Evolutionary conservation across 768 basidiomycete genomes (phyloP), one percentile per base, ranked within the genome.

Genomic region (Ramaria rubella): DNA sequence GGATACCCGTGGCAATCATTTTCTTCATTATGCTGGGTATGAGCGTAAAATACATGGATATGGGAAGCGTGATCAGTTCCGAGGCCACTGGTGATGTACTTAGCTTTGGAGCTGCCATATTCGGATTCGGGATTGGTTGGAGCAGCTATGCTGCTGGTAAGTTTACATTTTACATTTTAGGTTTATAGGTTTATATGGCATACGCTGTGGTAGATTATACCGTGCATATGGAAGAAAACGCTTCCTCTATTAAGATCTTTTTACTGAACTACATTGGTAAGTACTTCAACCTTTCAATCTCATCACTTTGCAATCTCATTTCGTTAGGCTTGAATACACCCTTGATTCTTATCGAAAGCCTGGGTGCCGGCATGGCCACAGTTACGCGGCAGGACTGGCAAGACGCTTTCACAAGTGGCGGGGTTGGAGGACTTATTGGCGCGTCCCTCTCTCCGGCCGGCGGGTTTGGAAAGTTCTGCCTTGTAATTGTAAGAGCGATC

Each of bases 371-470:
- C 50, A 74, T 76, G 70, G 69, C 69, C 31, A 72, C 71, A 30
- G 68, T 69, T 58, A 59, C 53, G 27, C 58, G 57, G 59, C 67
- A 71, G 19, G 62, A 67, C 3, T 80, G 75, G 70, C 60, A 52
- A 5, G 71, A 63, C 3, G 70, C 67, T 0, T 76, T 73, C 63
- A 63, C 49, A 0, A 58, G 62, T 9, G 67, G 72, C 34, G 72
- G 72, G 60, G 72, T 78, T 38, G 79, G 79, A 33, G 78, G 77
- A 9, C 70, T 81, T 3, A 64, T 81, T 58, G 70, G 70, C 14
- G 74, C 73, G 19, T 68, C 70, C 1, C 67, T 77, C 23, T 52
- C 69, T 11, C 67, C 73, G 1, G 67, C 75, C 63, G 68, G 71
- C 31, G 72, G 73, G 7, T 73, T 72, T 50, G 76, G 76, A n/a